Percentiles rank a stretch among this genome's conserved stretches.
Conservation (phyloP, 176 grass and related monocot species). For the Cymbopogon citratus region DNA sequence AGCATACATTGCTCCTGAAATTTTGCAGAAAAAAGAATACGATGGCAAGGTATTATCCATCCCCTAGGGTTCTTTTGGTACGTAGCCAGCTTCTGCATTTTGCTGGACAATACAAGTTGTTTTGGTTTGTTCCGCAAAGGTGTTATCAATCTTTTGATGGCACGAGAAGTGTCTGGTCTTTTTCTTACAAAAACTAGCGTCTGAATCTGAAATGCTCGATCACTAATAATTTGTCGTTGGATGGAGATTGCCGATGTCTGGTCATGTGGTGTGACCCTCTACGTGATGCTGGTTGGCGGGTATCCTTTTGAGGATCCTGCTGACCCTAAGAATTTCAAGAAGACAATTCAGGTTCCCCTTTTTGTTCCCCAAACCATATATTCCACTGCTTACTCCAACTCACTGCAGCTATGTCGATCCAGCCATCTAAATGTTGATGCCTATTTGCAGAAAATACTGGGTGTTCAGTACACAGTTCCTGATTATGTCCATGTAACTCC, state of each 20-base stretch:
- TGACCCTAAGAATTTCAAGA: constrained; percentile 64
- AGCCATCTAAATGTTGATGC: neutral
- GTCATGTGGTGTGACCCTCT: constrained; percentile 80
- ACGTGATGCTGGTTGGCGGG: constrained; percentile 75
- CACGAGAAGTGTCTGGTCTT: neutral
- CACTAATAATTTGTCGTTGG: constrained; percentile 18
- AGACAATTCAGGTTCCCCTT: constrained; percentile 58
- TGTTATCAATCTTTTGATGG: neutral
- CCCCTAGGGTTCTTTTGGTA: neutral
- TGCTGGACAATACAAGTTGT: neutral
- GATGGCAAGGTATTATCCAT: constrained; percentile 62
- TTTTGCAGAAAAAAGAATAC: constrained; percentile 54
- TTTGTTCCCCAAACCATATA: neutral
- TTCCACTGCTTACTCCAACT: neutral
- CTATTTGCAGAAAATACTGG: constrained; percentile 61
- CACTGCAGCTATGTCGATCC: neutral
- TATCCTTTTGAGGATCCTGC: constrained; percentile 75
- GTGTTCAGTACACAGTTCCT: constrained; percentile 57
- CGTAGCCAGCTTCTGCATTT: neutral
- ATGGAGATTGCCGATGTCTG: constrained; percentile 71
- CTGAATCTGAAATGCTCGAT: neutral
- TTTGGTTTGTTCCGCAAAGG: neutral
- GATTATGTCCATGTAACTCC: constrained; percentile 51
- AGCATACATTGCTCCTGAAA: constrained; percentile 77
- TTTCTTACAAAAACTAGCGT: neutral